Evolutionary conservation across 306 rosid genomes (phyloP).

Genomic region (Ceratonia siliqua): DNA sequence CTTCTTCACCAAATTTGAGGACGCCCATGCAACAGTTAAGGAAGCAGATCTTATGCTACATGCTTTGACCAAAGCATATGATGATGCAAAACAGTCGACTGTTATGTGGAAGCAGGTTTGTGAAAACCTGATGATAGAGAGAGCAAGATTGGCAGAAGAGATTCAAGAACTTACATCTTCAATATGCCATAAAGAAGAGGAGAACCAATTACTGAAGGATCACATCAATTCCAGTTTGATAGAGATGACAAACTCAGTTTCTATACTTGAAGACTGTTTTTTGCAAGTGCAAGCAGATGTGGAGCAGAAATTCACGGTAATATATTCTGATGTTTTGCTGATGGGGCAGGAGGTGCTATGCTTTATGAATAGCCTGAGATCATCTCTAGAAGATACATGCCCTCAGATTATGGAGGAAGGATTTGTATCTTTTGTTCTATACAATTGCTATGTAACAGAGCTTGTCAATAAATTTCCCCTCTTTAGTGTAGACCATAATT

Average conservation of each 20-base stretch:
- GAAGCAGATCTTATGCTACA: slow-evolving; percentile 83
- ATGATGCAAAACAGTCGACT: slow-evolving; percentile 66
- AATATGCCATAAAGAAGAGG: slow-evolving; percentile 54
- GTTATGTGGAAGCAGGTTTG: slow-evolving; percentile 68
- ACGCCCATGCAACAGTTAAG: slow-evolving; percentile 65
- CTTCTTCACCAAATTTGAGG: slow-evolving; percentile 68
- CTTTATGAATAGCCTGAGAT: slow-evolving; percentile 49
- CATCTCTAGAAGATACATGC: slow-evolving; percentile 61
- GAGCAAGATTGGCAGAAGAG: slow-evolving; percentile 61
- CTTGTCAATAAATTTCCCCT: slow-evolving; percentile 35
- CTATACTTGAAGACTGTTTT: slow-evolving; percentile 63
- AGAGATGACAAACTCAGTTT: slow-evolving; percentile 59
- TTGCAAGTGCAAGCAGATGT: slow-evolving; percentile 64
- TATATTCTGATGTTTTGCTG: slow-evolving; percentile 52
- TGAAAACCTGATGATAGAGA: slow-evolving; percentile 63
- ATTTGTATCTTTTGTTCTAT: slow-evolving; percentile 51
- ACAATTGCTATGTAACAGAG: slow-evolving; percentile 53
- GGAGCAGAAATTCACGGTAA: slow-evolving; percentile 51
- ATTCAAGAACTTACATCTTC: slow-evolving; percentile 61
- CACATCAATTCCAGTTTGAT: slow-evolving; percentile 50
- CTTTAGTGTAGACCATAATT: slow-evolving; percentile 33
- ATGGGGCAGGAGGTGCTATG: slow-evolving; percentile 51
- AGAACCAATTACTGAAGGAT: slow-evolving; percentile 55
- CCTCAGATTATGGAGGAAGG: slow-evolving; percentile 54
- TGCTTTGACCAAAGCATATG: slow-evolving; percentile 80